Evolutionary conservation across 768 basidiomycete species (phyloP).

Genomic region (Suillus lakei): DNA sequence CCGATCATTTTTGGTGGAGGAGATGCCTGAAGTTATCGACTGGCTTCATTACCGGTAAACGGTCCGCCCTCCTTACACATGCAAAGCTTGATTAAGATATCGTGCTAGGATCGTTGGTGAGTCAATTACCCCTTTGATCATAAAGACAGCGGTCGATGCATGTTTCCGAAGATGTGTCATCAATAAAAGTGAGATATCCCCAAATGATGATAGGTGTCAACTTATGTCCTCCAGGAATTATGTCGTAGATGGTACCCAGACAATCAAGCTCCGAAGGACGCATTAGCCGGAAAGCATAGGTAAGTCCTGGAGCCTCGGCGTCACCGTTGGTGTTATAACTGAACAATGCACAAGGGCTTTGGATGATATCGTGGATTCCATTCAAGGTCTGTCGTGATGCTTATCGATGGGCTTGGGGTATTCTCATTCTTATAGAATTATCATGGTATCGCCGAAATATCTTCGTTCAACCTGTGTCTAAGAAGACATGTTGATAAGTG

Average conservation of each 20-base stretch:
- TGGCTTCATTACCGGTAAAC: constrained; percentile 81
- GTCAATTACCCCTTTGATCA: constrained; percentile 28
- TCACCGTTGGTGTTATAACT: neutral
- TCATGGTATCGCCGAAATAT: constrained; percentile 79
- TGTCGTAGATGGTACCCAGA: constrained; percentile 73
- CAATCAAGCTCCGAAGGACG: constrained; percentile 21
- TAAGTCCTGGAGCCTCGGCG: constrained; percentile 27
- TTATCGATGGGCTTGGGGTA: constrained; percentile 8
- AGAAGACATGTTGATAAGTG: neutral
- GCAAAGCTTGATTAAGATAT: neutral
- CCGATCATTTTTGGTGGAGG: constrained; percentile 66
- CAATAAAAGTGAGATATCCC: constrained; percentile 63
- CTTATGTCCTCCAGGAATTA: constrained; percentile 56
- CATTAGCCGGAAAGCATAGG: constrained; percentile 61
- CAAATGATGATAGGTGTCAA: neutral
- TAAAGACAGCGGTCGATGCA: neutral
- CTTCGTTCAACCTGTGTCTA: constrained; percentile 42
- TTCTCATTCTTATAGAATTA: constrained; percentile 54
- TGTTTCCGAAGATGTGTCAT: constrained; percentile 69
- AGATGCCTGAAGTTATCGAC: constrained; percentile 82
- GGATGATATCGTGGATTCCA: constrained; percentile 80
- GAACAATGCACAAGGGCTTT: constrained; percentile 58
- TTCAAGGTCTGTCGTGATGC: constrained; percentile 53
- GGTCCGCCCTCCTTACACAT: constrained; percentile 3
- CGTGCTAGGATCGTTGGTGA: constrained; percentile 67